A percentile compares a stretch with the other conserved stretches of the same genome.
These are phyloP conservation scores for Fusarium mundagurra DNA, from an alignment of 2,329 filamentous ascomycete genomes.

Conservation along the genomic window DNA sequence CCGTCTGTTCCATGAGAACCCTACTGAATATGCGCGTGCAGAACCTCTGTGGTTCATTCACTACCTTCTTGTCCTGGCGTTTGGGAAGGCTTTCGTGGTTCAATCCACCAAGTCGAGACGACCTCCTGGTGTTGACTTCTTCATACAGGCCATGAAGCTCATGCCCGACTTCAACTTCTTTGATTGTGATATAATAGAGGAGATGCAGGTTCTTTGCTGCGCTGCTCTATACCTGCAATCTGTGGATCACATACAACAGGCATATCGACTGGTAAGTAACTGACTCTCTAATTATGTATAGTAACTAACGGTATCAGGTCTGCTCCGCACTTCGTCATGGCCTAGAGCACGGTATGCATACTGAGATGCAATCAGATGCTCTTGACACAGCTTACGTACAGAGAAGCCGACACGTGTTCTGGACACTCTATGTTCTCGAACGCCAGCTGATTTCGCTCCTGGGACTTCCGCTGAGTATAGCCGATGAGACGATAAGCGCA, in stretches of 20 bases:
- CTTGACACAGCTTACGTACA: slow-evolving; percentile 23
- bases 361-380: slow-evolving; percentile 26
- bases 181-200: slow-evolving; percentile 21
- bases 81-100: slow-evolving; percentile 35
- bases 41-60: slow-evolving; percentile 33
- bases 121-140: slow-evolving; percentile 29
- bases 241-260: slow-evolving; percentile 16
- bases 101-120: slow-evolving; percentile 26
- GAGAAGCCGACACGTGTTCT: slow-evolving; percentile 23
- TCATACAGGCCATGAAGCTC: slow-evolving; percentile 32
- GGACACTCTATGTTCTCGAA: slow-evolving; percentile 36
- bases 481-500: slow-evolving; percentile 32
- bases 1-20: slow-evolving; percentile 14
- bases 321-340: slow-evolving; percentile 23
- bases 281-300: fast-evolving
- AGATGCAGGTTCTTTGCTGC: slow-evolving; percentile 33
- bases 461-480: slow-evolving; percentile 27
- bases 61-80: slow-evolving; percentile 32
- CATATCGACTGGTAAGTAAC: slow-evolving; percentile 16
- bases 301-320: background rate
- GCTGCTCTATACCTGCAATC: slow-evolving; percentile 29
- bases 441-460: slow-evolving; percentile 28
- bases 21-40: background rate
- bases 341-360: slow-evolving; percentile 31
- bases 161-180: slow-evolving; percentile 36